A percentile compares a stretch with the other conserved stretches of the same genome.
Evolutionary conservation across 305 asterid species (phyloP).

Genomic region (Fraxinus albicans): DNA sequence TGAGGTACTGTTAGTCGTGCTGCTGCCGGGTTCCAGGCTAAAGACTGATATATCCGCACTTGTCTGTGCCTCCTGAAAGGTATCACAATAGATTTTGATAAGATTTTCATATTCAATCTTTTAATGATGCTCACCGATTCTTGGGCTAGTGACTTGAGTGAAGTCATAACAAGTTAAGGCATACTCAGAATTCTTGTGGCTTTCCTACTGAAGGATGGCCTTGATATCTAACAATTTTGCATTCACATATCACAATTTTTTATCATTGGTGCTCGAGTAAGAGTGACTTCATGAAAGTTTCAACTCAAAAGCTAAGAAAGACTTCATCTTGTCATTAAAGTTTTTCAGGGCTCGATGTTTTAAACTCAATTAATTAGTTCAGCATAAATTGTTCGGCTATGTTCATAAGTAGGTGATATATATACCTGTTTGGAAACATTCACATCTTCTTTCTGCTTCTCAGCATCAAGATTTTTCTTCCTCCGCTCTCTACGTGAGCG

Average conservation of each 20-base stretch:
- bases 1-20: constrained; percentile 46
- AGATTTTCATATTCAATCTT: not conserved
- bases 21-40: constrained; percentile 50
- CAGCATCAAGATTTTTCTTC: constrained; percentile 33
- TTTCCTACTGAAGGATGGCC: not conserved
- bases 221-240: not conserved
- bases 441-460: constrained; percentile 33
- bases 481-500: constrained; percentile 47
- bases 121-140: not conserved
- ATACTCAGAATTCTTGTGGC: not conserved
- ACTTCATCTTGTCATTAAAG: not conserved
- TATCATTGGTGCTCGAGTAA: not conserved
- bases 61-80: constrained; percentile 36
- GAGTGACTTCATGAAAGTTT: not conserved
- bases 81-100: not conserved
- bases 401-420: not conserved
- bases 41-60: constrained; percentile 38
- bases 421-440: constrained; percentile 29
- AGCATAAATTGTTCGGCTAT: not conserved
- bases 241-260: not conserved
- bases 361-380: no score
- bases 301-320: not conserved
- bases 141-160: not conserved
- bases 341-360: not conserved
- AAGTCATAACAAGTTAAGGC: not conserved